These are phyloP conservation scores for Pichia cactophila DNA, from an alignment of 1,139 yeast genomes.

Conservation along the genomic window DNA sequence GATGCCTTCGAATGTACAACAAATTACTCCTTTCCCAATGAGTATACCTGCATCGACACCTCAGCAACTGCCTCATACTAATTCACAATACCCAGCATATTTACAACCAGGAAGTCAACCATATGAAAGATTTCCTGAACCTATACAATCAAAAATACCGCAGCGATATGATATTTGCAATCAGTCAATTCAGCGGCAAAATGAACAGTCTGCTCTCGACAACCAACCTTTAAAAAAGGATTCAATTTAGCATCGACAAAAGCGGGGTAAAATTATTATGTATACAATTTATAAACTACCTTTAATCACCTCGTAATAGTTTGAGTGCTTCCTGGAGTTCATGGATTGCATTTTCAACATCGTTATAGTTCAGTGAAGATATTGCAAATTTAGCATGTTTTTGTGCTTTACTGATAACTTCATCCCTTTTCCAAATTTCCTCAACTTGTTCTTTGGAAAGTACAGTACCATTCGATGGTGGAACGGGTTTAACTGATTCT, in stretches of 20 bases:
- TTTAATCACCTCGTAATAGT: constrained; percentile 26
- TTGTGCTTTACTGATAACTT: constrained; percentile 61
- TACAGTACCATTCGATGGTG: constrained; percentile 1
- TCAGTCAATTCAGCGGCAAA: too few relatives aligned
- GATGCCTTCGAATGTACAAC: too few relatives aligned
- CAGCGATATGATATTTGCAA: too few relatives aligned
- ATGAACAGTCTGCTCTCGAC: too few relatives aligned
- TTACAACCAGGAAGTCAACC: too few relatives aligned
- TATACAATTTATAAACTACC: not conserved
- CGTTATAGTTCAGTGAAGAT: constrained; percentile 91
- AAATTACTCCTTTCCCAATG: too few relatives aligned
- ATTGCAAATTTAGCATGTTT: constrained; percentile 87
- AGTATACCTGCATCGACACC: too few relatives aligned
- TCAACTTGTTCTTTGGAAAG: constrained; percentile 40
- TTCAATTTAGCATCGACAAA: too few relatives aligned
- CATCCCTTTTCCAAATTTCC: constrained; percentile 49
- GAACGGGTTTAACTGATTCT: constrained; percentile 9
- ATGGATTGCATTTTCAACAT: constrained; percentile 68
- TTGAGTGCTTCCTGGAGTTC: constrained; percentile 63
- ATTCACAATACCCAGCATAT: not conserved
- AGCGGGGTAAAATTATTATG: not conserved
- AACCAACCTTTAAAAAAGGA: too few relatives aligned
- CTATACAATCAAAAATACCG: too few relatives aligned
- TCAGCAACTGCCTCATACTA: too few relatives aligned
- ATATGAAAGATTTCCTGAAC: too few relatives aligned